Evolutionary conservation across 1,284 basidiomycete genomes (phyloP).

Genomic region (Mycosarcoma maydis): DNA sequence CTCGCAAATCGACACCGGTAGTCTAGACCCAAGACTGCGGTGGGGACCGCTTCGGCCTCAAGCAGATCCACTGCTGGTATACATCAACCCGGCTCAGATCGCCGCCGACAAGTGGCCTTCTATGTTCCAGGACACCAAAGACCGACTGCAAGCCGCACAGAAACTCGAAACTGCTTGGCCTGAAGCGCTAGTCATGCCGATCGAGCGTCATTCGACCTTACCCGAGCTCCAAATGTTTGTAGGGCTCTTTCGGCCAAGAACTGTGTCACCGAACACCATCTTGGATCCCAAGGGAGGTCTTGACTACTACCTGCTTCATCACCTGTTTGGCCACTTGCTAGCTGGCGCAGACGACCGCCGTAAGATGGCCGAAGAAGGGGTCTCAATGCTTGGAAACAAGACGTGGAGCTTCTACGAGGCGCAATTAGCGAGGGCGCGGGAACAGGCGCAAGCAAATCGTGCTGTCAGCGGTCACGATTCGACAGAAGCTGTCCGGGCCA

Average conservation of each 20-base stretch:
- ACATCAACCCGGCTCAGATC: conserved; percentile 50
- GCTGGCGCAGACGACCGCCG: conserved; percentile 17
- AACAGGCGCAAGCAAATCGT: conserved; percentile 18
- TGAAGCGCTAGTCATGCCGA: conserved; percentile 68
- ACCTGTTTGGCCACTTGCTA: conserved; percentile 40
- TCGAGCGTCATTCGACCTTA: conserved; percentile 83
- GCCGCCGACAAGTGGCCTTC: conserved; percentile 72
- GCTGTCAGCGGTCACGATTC: conserved; percentile 14
- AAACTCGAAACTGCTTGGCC: conserved; percentile 39
- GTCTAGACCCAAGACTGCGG: conserved; percentile 11
- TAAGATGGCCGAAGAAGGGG: conserved; percentile 26
- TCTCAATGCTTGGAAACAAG: conserved; percentile 33
- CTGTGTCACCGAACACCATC: conserved; percentile 47
- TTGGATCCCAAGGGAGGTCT: conserved; percentile 35
- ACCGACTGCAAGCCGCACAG: conserved; percentile 66
- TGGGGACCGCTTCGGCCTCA: conserved; percentile 30
- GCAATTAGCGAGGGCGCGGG: conserved; percentile 24
- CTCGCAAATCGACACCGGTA: conserved; percentile 28
- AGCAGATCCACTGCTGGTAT: conserved; percentile 34
- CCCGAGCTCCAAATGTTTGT: conserved; percentile 84
- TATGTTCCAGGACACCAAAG: conserved; percentile 72
- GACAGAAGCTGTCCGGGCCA: conserved; percentile 18
- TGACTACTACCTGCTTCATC: conserved; percentile 46
- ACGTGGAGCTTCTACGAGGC: conserved; percentile 42
- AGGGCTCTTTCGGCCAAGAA: conserved; percentile 72